Conservation (phyloP, 345 rosid genomes). For the Linum trigynum region DNA sequence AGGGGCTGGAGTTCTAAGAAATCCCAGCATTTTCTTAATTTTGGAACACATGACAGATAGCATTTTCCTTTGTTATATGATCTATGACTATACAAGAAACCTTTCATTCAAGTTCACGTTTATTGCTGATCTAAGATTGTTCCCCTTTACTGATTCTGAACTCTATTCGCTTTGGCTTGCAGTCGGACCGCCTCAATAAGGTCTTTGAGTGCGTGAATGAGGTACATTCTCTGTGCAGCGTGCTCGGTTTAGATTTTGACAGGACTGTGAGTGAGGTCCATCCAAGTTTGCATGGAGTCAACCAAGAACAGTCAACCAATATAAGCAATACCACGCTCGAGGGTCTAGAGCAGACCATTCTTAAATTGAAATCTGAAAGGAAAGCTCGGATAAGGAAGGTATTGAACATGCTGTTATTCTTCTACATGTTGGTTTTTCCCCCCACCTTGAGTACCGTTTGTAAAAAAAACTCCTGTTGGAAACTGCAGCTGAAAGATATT, state of each 20-base stretch:
- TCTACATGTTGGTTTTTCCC: neutral
- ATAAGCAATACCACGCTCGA: conserved; percentile 69
- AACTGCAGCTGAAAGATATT: conserved; percentile 67
- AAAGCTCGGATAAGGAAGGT: conserved; percentile 74
- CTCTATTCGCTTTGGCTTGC: conserved; percentile 22
- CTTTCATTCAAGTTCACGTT: neutral
- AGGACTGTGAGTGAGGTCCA: conserved; percentile 76
- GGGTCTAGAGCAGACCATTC: conserved; percentile 64
- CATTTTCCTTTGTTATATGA: neutral
- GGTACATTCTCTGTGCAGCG: conserved; percentile 75
- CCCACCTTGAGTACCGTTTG: neutral
- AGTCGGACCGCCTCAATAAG: conserved; percentile 84
- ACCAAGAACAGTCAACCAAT: conserved; percentile 68
- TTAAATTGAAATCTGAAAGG: conserved; percentile 59
- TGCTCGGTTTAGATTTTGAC: conserved; percentile 77
- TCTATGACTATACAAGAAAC: neutral
- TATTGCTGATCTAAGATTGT: neutral
- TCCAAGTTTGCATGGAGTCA: conserved; percentile 70
- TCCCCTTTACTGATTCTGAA: neutral
- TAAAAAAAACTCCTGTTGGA: conserved; percentile 9
- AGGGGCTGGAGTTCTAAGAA: neutral
- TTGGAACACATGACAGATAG: neutral
- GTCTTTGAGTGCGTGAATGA: conserved; percentile 70
- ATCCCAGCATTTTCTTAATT: neutral
- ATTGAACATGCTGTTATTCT: conserved; percentile 5